Conservation (phyloP, 2,329 filamentous ascomycete genomes). For the Nemania sp. region DNA sequence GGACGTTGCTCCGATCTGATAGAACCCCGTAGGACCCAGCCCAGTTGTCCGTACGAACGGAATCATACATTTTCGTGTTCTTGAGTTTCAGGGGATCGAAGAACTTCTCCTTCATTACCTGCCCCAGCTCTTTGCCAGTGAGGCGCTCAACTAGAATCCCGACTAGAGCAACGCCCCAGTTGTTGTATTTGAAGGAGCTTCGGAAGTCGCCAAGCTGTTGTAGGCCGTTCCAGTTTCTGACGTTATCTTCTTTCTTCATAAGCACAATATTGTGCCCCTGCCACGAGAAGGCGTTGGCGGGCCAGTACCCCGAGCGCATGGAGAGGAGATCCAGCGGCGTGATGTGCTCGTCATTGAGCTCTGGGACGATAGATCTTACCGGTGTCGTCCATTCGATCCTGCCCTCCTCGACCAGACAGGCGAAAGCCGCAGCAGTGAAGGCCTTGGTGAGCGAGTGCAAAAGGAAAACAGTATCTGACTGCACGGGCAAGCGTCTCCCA, state of each 20-base stretch:
- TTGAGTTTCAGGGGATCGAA: background rate
- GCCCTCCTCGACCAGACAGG: background rate
- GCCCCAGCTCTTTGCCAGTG: background rate
- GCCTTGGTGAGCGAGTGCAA: background rate
- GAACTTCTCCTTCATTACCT: background rate
- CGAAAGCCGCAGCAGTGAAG: background rate
- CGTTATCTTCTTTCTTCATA: background rate
- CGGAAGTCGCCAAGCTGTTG: background rate
- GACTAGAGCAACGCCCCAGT: background rate
- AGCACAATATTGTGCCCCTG: background rate
- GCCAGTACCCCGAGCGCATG: background rate
- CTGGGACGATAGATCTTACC: background rate
- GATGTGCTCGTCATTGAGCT: background rate
- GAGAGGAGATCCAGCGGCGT: background rate
- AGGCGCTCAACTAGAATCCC: background rate
- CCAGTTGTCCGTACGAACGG: background rate
- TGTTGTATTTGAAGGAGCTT: background rate
- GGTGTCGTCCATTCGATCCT: background rate
- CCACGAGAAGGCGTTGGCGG: background rate
- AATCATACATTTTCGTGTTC: background rate
- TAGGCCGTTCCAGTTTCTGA: background rate
- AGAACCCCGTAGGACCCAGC: background rate
- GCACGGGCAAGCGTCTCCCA: background rate
- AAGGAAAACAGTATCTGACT: background rate
- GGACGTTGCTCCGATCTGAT: background rate